Evolutionary conservation across 2,329 filamentous ascomycete genomes (phyloP).

Genomic region (Atkinsonella texensis): DNA sequence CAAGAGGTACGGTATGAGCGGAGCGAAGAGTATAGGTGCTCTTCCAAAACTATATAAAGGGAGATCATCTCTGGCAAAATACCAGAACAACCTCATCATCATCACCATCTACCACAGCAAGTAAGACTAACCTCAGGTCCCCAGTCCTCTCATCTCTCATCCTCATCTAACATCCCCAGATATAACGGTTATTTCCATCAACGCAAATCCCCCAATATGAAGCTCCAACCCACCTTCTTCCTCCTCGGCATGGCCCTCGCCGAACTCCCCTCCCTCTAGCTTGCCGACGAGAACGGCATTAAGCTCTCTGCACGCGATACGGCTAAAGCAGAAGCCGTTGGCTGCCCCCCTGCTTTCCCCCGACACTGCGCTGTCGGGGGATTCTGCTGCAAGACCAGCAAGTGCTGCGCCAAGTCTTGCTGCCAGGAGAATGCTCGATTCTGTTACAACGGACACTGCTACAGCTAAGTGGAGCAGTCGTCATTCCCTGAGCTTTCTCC

Average conservation of each 20-base stretch:
- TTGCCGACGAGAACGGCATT: constrained; percentile 5
- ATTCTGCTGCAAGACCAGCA: constrained; percentile 7
- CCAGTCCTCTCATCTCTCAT: background rate
- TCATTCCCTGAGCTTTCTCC: background rate
- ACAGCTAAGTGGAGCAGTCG: background rate
- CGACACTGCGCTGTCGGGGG: constrained; percentile 2
- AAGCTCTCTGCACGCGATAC: background rate
- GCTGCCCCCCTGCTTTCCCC: constrained; percentile 5
- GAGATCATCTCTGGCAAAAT: background rate
- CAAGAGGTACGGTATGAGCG: background rate
- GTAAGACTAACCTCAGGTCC: background rate
- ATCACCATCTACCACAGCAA: background rate
- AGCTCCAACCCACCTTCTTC: constrained; percentile 1
- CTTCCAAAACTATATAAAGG: background rate
- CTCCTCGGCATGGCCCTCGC: constrained; percentile 2
- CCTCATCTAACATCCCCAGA: background rate
- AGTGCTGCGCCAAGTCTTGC: constrained; percentile 7
- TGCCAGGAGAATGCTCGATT: constrained; percentile 3
- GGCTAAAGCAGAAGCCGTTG: background rate
- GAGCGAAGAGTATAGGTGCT: background rate
- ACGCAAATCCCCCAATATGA: constrained; percentile 1
- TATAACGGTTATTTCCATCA: background rate
- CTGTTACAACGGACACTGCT: constrained; percentile 8
- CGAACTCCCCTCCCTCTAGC: constrained; percentile 1
- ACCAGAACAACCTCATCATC: background rate